These are phyloP conservation scores for Blastobotrys americana DNA, from an alignment of 805 yeast species.

Conservation along the genomic window DNA sequence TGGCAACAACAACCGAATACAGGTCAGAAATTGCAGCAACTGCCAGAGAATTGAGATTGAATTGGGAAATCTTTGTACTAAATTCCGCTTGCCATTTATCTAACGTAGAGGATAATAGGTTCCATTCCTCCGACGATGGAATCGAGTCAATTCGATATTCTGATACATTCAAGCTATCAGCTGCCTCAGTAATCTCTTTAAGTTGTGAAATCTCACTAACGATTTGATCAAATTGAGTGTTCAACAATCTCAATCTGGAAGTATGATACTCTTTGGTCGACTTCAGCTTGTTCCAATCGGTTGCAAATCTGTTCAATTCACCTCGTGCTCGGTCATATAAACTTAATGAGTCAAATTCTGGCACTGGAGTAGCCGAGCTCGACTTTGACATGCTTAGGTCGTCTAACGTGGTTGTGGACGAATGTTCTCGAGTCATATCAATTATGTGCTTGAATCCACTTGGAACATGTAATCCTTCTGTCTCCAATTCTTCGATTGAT, in stretches of 20 bases:
- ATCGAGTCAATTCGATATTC: too few species aligned
- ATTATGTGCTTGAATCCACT: conserved; percentile 20
- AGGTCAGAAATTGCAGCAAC: conserved; percentile 19
- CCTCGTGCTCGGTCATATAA: conserved; percentile 12
- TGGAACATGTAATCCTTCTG: conserved; percentile 26
- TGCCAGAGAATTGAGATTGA: conserved; percentile 23
- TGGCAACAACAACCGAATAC: conserved; percentile 18
- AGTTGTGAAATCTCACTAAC: background rate
- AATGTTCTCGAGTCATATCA: conserved; percentile 21
- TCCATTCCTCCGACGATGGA: conserved; percentile 19
- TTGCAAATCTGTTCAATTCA: conserved; percentile 23
- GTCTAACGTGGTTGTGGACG: conserved; percentile 1
- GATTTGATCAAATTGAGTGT: background rate
- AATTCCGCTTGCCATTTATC: conserved; percentile 21
- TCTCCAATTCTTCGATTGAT: conserved; percentile 26
- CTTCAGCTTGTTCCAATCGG: conserved; percentile 23
- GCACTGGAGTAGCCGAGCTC: conserved; percentile 1
- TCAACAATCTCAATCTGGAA: conserved; percentile 15
- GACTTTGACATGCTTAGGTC: conserved; percentile 6
- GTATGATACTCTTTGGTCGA: conserved; percentile 21
- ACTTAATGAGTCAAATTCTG: conserved; percentile 6
- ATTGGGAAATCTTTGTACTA: conserved; percentile 13
- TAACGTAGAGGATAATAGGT: conserved; percentile 14
- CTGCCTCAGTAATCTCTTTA: conserved; percentile 5
- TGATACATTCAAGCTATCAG: background rate